phyloP scores from a whole-genome alignment of 1,139 yeast genomes.

The Hyphopichia buzzinii region DNA sequence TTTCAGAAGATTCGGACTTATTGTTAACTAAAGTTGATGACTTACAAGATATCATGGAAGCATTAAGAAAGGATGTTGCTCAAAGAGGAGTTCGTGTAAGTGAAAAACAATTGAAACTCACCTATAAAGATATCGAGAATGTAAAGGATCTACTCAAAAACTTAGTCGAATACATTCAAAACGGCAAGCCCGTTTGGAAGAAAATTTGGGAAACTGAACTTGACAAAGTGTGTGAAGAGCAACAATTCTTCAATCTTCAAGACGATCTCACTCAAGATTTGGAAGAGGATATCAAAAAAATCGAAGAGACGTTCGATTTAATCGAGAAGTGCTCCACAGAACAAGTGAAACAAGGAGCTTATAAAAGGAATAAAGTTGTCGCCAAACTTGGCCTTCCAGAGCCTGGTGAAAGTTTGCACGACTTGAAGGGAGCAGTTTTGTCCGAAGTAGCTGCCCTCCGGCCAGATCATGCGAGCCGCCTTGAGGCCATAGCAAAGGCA shows the following conservation, averaged over 20 bases:
- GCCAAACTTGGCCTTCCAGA: slow-evolving; percentile 50
- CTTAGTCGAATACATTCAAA: slow-evolving; percentile 60
- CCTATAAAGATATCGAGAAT: slow-evolving; percentile 59
- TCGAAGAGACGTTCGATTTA: slow-evolving; percentile 75
- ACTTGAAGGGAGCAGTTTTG: slow-evolving; percentile 75
- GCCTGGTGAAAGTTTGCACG: slow-evolving; percentile 64
- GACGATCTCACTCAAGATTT: slow-evolving; percentile 81
- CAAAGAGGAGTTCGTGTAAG: slow-evolving; percentile 86
- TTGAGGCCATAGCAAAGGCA: slow-evolving; percentile 86
- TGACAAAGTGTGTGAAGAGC: slow-evolving; percentile 89
- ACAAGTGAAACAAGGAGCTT: slow-evolving; percentile 47
- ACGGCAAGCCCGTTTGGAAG: slow-evolving; percentile 85
- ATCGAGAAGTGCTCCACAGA: slow-evolving; percentile 83
- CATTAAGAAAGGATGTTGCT: slow-evolving; percentile 87
- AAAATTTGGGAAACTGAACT: slow-evolving; percentile 90
- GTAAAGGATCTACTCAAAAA: slow-evolving; percentile 53
- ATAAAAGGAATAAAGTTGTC: slow-evolving; percentile 35
- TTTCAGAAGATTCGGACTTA: slow-evolving; percentile 74
- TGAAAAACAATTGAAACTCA: slow-evolving; percentile 65
- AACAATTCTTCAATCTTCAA: slow-evolving; percentile 85
- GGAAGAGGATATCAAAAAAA: slow-evolving; percentile 75
- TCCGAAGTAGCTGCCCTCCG: slow-evolving; percentile 73
- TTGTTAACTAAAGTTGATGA: slow-evolving; percentile 84
- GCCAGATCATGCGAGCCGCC: slow-evolving; percentile 81
- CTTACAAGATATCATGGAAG: slow-evolving; percentile 87